Conservation (phyloP, 2,329 filamentous ascomycete genomes). For the Phialocephala subalpina region DNA sequence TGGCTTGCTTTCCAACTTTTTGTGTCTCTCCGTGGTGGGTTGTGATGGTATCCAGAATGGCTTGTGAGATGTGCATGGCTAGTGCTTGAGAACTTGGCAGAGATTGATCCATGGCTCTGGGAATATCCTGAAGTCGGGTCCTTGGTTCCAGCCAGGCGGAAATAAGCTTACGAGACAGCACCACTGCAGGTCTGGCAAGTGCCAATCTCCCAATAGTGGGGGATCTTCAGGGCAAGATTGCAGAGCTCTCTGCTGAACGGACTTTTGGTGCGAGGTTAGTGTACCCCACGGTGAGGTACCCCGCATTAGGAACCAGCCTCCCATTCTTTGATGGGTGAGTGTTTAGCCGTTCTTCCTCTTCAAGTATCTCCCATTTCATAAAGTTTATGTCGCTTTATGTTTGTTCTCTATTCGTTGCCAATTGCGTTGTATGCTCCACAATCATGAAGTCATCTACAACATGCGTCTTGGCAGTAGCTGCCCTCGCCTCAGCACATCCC, state of each 20-base stretch:
- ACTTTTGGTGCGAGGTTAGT: background rate
- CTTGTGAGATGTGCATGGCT: background rate
- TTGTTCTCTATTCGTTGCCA: no score
- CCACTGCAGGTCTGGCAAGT: background rate
- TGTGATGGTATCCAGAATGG: background rate
- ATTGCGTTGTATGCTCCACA: background rate
- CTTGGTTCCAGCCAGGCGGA: background rate
- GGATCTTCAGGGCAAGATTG: background rate
- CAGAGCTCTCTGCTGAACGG: background rate
- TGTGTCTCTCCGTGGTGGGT: background rate
- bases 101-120: no score
- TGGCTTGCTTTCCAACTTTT: constrained; percentile 16
- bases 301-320: background rate
- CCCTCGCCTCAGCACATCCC: background rate
- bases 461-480: background rate
- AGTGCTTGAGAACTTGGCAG: background rate
- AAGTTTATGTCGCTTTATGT: no score
- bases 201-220: background rate
- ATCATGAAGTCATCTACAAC: background rate
- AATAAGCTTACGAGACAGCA: constrained; percentile 1
- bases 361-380: no score
- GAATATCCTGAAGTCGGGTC: no score
- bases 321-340: background rate
- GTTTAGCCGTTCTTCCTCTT: background rate
- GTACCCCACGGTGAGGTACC: background rate